Percentiles rank a stretch among this genome's conserved stretches.
Conservation (phyloP, 2,329 filamentous ascomycete genomes). For the Ascochyta rabiei region DNA sequence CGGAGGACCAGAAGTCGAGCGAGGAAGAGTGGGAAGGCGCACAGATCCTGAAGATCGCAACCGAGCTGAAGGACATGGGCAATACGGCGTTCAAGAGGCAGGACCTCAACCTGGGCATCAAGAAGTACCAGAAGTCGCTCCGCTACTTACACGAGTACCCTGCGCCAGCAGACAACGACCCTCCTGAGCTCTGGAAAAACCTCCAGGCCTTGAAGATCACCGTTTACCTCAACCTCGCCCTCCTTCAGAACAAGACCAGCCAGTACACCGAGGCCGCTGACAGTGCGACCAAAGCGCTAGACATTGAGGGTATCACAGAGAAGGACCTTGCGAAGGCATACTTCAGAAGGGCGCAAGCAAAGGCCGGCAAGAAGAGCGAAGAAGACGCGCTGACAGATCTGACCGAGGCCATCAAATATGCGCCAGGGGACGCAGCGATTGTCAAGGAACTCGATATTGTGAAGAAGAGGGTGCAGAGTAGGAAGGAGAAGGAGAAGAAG, state of each 20-base stretch:
- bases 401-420: slow-evolving; percentile 52
- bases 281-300: slow-evolving; percentile 75
- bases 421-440: slow-evolving; percentile 76
- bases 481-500: slow-evolving; percentile 86
- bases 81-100: slow-evolving; percentile 89
- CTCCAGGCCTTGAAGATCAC: slow-evolving; percentile 79
- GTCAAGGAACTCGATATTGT: slow-evolving; percentile 75
- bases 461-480: slow-evolving; percentile 75
- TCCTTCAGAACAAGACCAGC: slow-evolving; percentile 82
- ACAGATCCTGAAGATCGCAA: slow-evolving; percentile 77
- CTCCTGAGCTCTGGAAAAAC: slow-evolving; percentile 68
- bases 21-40: slow-evolving; percentile 68
- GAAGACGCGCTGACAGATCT: slow-evolving; percentile 67
- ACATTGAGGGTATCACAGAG: slow-evolving; percentile 66
- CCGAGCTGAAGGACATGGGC: slow-evolving; percentile 87
- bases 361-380: slow-evolving; percentile 79
- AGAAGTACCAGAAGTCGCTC: slow-evolving; percentile 93
- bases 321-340: slow-evolving; percentile 87
- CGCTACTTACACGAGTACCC: slow-evolving; percentile 89
- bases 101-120: slow-evolving; percentile 72
- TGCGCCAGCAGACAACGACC: slow-evolving; percentile 70
- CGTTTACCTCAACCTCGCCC: slow-evolving; percentile 85
- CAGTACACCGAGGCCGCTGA: slow-evolving; percentile 72
- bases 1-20: slow-evolving; percentile 72
- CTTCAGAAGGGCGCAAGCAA: slow-evolving; percentile 81